These are phyloP conservation scores for Apostasia shenzhenica DNA, from an alignment of 106 monocot genomes.

Conservation along the genomic window DNA sequence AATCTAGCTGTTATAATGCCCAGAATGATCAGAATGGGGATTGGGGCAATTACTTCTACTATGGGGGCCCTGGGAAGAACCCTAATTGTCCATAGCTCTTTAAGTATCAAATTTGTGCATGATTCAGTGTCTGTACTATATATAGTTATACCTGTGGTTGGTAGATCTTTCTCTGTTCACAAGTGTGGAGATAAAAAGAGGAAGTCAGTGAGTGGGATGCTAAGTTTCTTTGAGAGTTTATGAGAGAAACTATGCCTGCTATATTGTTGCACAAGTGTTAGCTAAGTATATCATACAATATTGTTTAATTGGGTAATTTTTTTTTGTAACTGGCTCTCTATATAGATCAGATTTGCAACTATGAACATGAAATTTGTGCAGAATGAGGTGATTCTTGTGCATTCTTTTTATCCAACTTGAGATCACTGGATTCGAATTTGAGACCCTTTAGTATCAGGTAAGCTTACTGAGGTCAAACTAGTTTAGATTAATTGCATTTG, in stretches of 20 bases:
- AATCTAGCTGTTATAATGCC: constrained; percentile 70
- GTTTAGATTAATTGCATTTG: too few species aligned
- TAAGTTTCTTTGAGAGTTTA: background rate
- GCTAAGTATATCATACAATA: too few species aligned
- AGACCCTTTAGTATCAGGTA: too few species aligned
- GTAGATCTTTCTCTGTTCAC: background rate
- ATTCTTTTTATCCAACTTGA: too few species aligned
- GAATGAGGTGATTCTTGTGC: too few species aligned
- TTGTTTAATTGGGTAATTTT: background rate
- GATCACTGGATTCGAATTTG: too few species aligned
- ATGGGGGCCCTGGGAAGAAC: constrained; percentile 81
- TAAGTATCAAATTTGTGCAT: too few species aligned
- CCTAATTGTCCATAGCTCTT: constrained; percentile 46
- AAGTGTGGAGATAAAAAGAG: background rate
- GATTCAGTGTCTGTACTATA: background rate
- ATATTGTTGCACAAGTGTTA: background rate
- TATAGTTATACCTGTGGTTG: background rate
- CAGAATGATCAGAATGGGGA: constrained; percentile 52
- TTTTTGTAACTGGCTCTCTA: constrained; percentile 8
- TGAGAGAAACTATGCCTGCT: background rate
- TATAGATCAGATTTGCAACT: constrained; percentile 7
- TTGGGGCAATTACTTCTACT: constrained; percentile 84
- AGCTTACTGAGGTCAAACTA: too few species aligned
- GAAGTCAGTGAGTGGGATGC: background rate
- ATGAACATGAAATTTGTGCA: background rate